Conservation (phyloP, 345 rosid genomes). For the Syzygium aromaticum region DNA sequence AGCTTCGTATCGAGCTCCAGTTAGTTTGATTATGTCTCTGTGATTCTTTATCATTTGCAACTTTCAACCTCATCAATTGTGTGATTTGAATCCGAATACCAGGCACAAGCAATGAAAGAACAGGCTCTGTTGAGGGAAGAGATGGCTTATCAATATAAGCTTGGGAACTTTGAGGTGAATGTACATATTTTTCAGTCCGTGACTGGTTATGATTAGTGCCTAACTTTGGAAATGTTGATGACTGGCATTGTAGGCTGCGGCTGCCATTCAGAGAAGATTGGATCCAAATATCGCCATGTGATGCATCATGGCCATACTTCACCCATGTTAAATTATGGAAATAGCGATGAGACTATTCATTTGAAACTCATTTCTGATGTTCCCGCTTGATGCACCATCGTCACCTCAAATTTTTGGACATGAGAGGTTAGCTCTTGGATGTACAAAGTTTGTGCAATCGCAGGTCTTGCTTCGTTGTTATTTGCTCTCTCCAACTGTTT, state of each 20-base stretch:
- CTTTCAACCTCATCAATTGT: not conserved
- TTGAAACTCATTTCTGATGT: not conserved
- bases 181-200: not conserved
- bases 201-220: not conserved
- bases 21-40: not conserved
- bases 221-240: not conserved
- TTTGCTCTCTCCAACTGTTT: not conserved
- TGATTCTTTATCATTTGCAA: not conserved
- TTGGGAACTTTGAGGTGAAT: constrained; percentile 80
- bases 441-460: not conserved
- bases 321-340: not conserved
- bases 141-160: constrained; percentile 89
- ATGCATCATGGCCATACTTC: not conserved
- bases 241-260: constrained; percentile 10
- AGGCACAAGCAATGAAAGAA: constrained; percentile 98
- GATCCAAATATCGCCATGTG: constrained; percentile 13
- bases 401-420: not conserved
- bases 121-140: constrained; percentile 89
- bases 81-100: constrained; percentile 2
- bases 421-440: not conserved
- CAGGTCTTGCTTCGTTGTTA: not conserved
- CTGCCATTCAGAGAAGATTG: constrained; percentile 18
- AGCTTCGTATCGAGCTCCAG: not conserved
- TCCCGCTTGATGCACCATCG: not conserved
- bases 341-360: not conserved